Conservation (phyloP, 169 alveolate species). For the Amoebophrya sp. region DNA sequence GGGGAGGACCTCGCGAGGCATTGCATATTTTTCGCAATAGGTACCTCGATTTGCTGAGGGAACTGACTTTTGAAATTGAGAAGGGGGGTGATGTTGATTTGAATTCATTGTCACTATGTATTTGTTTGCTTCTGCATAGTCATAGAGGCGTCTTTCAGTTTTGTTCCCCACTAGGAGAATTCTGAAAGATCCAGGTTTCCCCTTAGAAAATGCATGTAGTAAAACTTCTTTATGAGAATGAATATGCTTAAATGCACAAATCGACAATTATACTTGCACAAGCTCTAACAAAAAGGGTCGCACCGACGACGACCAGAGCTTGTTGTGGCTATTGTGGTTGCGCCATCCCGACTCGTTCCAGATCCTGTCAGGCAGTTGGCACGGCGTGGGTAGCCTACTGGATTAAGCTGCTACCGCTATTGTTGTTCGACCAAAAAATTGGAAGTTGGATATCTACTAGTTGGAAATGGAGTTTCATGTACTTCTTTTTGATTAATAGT, state of each 20-base stretch:
- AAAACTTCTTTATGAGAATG: background rate
- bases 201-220: background rate
- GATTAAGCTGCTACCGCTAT: background rate
- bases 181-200: background rate
- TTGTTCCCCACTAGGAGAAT: background rate
- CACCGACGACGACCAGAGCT: background rate
- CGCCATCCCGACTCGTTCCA: background rate
- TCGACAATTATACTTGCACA: background rate
- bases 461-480: no score
- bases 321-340: background rate
- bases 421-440: background rate
- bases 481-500: no score
- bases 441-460: no score
- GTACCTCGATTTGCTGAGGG: background rate
- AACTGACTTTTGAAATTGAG: no score
- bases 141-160: background rate
- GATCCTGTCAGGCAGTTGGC: background rate
- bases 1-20: background rate
- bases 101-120: background rate
- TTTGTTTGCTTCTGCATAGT: background rate
- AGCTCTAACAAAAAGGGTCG: background rate
- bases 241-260: background rate
- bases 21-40: background rate
- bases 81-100: background rate
- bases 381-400: background rate